Percentiles rank a stretch among this genome's conserved stretches.
Evolutionary conservation across 306 rosid species (phyloP).

Genomic region (Vigna reflexopilosa): DNA sequence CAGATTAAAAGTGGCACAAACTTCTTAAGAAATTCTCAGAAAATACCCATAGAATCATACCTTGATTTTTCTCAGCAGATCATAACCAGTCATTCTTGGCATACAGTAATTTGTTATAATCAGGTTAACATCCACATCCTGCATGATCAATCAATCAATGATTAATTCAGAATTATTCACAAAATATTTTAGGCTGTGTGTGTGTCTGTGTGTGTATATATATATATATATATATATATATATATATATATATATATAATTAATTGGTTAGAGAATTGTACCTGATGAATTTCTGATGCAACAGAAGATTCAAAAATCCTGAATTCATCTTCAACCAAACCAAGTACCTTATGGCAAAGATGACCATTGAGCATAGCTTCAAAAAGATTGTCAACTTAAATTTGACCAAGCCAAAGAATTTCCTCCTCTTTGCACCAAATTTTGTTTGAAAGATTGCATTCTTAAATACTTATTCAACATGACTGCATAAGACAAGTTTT

Average conservation of each 20-base stretch:
- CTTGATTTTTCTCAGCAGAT: conserved; percentile 81
- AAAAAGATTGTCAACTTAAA: too few relatives aligned
- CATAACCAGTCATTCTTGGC: conserved; percentile 94
- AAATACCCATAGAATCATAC: conserved; percentile 27
- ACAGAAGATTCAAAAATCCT: conserved; percentile 36
- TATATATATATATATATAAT: too few relatives aligned
- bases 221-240: too few relatives aligned
- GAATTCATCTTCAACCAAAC: conserved; percentile 67
- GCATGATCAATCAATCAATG: conserved; percentile 33
- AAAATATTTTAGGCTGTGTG: background rate
- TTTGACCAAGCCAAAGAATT: too few relatives aligned
- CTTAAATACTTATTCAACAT: too few relatives aligned
- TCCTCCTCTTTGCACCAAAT: too few relatives aligned
- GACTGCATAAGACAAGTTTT: too few relatives aligned
- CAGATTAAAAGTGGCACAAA: background rate
- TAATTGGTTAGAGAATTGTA: conserved; percentile 26
- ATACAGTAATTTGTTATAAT: conserved; percentile 85
- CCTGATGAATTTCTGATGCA: conserved; percentile 64
- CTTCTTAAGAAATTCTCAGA: background rate
- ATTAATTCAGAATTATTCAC: conserved; percentile 22
- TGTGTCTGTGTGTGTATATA: too few relatives aligned
- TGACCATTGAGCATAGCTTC: too few relatives aligned
- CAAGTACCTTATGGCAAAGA: conserved; percentile 39
- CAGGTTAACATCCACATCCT: conserved; percentile 69
- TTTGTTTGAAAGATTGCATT: too few relatives aligned